Percentiles rank a stretch among this genome's conserved stretches.
These are phyloP conservation scores for Hibiscus tridactylites DNA, from an alignment of 345 rosid genomes.

Conservation along the genomic window DNA sequence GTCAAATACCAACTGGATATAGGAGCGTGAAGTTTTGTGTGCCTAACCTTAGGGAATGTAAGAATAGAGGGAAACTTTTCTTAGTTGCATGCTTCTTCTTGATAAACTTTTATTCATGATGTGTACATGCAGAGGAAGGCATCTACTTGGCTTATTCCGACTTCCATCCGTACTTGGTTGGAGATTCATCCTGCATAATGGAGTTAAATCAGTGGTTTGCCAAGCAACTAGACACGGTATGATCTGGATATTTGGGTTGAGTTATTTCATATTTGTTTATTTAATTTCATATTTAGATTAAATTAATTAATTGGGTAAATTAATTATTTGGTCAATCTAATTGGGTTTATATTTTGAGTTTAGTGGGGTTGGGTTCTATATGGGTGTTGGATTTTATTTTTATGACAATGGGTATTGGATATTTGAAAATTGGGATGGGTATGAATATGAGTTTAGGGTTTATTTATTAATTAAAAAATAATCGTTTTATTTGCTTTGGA, in stretches of 20 bases:
- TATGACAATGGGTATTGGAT: too few relatives aligned
- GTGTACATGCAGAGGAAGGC: conserved; percentile 58
- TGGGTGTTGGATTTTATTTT: too few relatives aligned
- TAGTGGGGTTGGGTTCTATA: too few relatives aligned
- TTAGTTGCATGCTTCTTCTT: not conserved
- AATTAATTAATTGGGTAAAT: too few relatives aligned
- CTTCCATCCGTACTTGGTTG: conserved; percentile 80
- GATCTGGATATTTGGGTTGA: not conserved
- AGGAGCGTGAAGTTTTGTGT: not conserved
- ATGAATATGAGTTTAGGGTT: too few relatives aligned
- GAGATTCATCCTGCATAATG: conserved; percentile 71
- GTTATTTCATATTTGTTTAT: too few relatives aligned
- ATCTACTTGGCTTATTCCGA: conserved; percentile 86
- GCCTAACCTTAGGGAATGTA: not conserved
- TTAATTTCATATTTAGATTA: too few relatives aligned
- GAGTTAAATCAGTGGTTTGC: conserved; percentile 91
- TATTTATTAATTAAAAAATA: too few relatives aligned
- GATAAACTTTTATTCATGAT: not conserved
- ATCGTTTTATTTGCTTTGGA: too few relatives aligned
- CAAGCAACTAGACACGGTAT: conserved; percentile 84
- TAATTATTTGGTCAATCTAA: too few relatives aligned
- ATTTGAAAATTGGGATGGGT: too few relatives aligned
- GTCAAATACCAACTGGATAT: not conserved
- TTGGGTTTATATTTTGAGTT: too few relatives aligned
- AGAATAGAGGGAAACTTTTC: not conserved